These are phyloP conservation scores for Fusarium devonianum DNA, from an alignment of 2,329 filamentous ascomycete species.

Conservation along the genomic window DNA sequence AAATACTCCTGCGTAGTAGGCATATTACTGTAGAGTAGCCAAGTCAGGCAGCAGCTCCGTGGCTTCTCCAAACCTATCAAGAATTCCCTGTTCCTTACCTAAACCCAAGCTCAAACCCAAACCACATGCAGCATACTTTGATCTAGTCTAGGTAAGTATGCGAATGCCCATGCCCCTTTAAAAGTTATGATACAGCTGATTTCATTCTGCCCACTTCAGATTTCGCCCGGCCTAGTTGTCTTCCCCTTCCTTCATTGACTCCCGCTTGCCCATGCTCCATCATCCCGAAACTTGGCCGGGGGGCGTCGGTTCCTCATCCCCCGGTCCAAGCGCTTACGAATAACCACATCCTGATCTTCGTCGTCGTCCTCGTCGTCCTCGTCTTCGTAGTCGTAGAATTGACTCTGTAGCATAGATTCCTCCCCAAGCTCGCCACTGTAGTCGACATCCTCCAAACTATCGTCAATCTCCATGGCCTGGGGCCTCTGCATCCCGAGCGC, in stretches of 20 bases:
- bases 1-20: too few species aligned
- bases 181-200: too few species aligned
- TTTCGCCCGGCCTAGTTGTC: too few species aligned
- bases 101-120: too few species aligned
- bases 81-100: too few species aligned
- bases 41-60: too few species aligned
- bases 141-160: too few species aligned
- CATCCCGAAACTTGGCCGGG: slow-evolving; percentile 49
- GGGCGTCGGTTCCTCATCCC: slow-evolving; percentile 44
- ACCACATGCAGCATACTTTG: slow-evolving; percentile 11
- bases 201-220: too few species aligned
- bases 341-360: slow-evolving; percentile 44
- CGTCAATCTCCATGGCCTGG: slow-evolving; percentile 10
- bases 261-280: slow-evolving; percentile 32
- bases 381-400: slow-evolving; percentile 24
- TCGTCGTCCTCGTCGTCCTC: slow-evolving; percentile 45
- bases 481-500: slow-evolving; percentile 3
- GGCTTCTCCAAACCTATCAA: too few species aligned
- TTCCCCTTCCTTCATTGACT: slow-evolving; percentile 17
- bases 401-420: slow-evolving; percentile 21
- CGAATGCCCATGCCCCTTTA: too few species aligned
- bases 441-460: slow-evolving; percentile 41
- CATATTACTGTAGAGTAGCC: too few species aligned
- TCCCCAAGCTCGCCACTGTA: slow-evolving; percentile 42
- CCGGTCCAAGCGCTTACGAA: slow-evolving; percentile 41